Base-by-base conservation (phyloP, 345 rosid genomes). In the Eucalyptus rudis region DNA sequence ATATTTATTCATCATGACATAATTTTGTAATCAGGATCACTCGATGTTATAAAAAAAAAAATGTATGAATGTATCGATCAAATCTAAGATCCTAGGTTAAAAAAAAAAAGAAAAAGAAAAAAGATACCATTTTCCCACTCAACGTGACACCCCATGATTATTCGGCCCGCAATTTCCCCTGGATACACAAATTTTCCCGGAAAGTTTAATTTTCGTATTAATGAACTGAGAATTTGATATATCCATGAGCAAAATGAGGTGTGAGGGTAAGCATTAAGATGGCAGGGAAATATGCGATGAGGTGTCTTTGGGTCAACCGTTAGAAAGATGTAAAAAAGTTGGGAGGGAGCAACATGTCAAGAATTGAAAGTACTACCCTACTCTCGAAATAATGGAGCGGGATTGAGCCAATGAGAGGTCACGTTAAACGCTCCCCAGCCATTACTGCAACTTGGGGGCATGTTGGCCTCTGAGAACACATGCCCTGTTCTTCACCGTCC, bases 111-210 rank as follows among this genome's bases (percentile, higher is more conserved):
- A 16, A 17, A 51, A 49, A 12, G 0, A 16, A 51, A 17, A 51
- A 17, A 19, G 2, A 19, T 2, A 19, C 8, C 27, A 0, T 36
- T 71, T 33, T 36, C 12, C 43, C 22, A 9, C 22, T 68, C 40
- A 4, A 5, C 2, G 13, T 3, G 44, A 19, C 25, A 17, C 8
- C 13, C 12, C 3, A 0, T 8, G 2, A 5, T 10, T 71, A 2
- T 19, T 71, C 2, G 1, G 7, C 45, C 45, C 7, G 3, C 36
- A 71, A 3, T 10, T 6, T 6, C 14, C 14, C 2, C 3, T 71
- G 24, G 13, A 13, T 71, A 71, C 45, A 20, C 24, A 13, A 76
- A 76, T 10, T 36, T 71, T 33, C 45, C 14, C 1, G 5, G 13
- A 8, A 68, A 68, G 44, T 17, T 5, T 15, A 68, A 68, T 17